These are phyloP conservation scores for Pseudogymnoascus sp. DNA, from an alignment of 2,329 filamentous ascomycete genomes.

Conservation along the genomic window DNA sequence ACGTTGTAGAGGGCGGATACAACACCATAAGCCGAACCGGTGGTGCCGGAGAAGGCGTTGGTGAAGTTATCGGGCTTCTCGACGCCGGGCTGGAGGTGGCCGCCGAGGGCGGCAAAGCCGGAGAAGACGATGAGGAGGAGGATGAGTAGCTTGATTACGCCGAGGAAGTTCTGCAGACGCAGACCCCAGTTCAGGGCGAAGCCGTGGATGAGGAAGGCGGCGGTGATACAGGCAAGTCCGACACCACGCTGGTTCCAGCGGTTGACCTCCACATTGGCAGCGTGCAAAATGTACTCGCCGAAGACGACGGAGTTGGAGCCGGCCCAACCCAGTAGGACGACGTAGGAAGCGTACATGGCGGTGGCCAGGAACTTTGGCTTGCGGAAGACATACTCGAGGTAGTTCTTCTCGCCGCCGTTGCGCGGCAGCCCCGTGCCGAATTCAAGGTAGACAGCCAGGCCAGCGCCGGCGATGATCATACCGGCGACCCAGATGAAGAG, in stretches of 20 bases:
- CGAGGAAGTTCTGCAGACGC: slow-evolving; percentile 58
- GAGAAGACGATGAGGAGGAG: slow-evolving; percentile 57
- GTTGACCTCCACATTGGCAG: slow-evolving; percentile 52
- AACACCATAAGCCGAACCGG: slow-evolving; percentile 56
- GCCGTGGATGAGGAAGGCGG: slow-evolving; percentile 59
- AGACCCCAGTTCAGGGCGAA: slow-evolving; percentile 58
- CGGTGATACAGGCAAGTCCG: slow-evolving; percentile 58
- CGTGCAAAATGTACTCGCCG: slow-evolving; percentile 62
- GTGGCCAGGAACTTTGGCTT: slow-evolving; percentile 54
- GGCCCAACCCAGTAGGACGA: slow-evolving; percentile 57
- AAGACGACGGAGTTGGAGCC: slow-evolving; percentile 62
- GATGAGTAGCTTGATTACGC: slow-evolving; percentile 58
- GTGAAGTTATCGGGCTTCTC: slow-evolving; percentile 56
- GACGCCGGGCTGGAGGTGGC: slow-evolving; percentile 44
- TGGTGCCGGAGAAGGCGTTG: slow-evolving; percentile 58
- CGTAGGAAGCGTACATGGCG: slow-evolving; percentile 52
- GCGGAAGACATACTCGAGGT: slow-evolving; percentile 57
- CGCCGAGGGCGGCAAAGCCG: slow-evolving; percentile 54
- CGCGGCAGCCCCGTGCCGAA: slow-evolving; percentile 57
- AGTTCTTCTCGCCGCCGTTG: slow-evolving; percentile 61
- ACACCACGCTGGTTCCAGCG: slow-evolving; percentile 62
- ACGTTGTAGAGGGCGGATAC: slow-evolving; percentile 67
- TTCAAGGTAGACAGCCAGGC: slow-evolving; percentile 58
- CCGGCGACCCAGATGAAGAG: slow-evolving; percentile 57
- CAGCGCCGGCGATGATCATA: slow-evolving; percentile 53